Percentiles rank a stretch among this genome's conserved stretches.
Conservation (phyloP, 768 basidiomycete species). For the Chalciporus chontae region DNA sequence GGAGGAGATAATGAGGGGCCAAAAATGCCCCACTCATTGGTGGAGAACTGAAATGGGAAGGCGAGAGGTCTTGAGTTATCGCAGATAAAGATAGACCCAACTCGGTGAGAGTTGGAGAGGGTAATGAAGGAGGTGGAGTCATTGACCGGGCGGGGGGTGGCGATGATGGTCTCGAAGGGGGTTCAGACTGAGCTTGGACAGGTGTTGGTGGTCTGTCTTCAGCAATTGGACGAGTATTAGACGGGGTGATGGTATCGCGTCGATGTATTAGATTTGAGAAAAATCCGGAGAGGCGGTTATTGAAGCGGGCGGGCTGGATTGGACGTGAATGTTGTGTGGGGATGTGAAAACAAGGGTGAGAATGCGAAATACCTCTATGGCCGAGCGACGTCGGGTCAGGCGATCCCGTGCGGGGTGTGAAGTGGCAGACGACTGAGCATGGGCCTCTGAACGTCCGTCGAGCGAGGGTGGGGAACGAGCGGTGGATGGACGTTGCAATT, state of each 20-base stretch:
- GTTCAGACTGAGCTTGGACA: slow-evolving; percentile 29
- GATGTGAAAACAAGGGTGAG: slow-evolving; percentile 2
- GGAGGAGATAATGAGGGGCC: slow-evolving; percentile 74
- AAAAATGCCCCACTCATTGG: slow-evolving; percentile 79
- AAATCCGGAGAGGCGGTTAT: slow-evolving; percentile 82
- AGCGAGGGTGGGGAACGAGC: slow-evolving; percentile 23
- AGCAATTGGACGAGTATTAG: slow-evolving; percentile 29
- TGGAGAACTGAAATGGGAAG: slow-evolving; percentile 74
- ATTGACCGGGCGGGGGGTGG: slow-evolving; percentile 49
- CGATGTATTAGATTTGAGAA: slow-evolving; percentile 76
- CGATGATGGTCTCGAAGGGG: slow-evolving; percentile 51
- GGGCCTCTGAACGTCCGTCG: slow-evolving; percentile 1
- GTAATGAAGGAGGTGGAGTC: slow-evolving; percentile 70
- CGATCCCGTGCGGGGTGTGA: slow-evolving; percentile 33
- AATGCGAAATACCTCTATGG: slow-evolving; percentile 48
- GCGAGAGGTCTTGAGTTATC: slow-evolving; percentile 64
- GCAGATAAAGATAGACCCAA: slow-evolving; percentile 71
- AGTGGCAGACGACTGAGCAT: slow-evolving; percentile 15
- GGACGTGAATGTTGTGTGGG: slow-evolving; percentile 7
- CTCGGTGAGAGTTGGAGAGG: slow-evolving; percentile 69
- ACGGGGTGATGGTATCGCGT: slow-evolving; percentile 43
- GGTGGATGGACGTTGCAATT: slow-evolving; percentile 32
- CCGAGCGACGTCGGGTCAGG: slow-evolving; percentile 46
- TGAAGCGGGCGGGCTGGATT: slow-evolving; percentile 48
- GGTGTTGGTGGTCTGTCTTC: slow-evolving; percentile 32